A percentile compares a stretch with the other conserved stretches of the same genome.
These are phyloP conservation scores for Cladophialophora exuberans DNA, from an alignment of 2,329 filamentous ascomycete species.

Conservation along the genomic window DNA sequence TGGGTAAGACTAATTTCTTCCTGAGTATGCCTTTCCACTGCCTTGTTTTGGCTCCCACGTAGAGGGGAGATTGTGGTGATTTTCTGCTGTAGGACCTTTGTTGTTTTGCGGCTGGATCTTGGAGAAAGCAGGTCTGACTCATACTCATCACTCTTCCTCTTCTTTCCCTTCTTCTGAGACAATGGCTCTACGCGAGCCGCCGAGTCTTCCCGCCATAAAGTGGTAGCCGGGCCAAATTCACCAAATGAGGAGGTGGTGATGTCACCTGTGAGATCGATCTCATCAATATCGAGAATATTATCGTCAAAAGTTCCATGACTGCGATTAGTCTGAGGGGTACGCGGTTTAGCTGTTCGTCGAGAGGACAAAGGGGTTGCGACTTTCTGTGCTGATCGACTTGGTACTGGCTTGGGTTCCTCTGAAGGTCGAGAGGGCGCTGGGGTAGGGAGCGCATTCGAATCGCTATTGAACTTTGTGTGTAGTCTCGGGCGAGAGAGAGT, in stretches of 20 bases:
- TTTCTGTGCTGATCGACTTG: slow-evolving; percentile 12
- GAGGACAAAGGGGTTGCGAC: slow-evolving; percentile 31
- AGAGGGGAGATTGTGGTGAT: not conserved
- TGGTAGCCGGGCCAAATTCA: slow-evolving; percentile 45
- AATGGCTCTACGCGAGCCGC: slow-evolving; percentile 42
- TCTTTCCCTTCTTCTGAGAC: slow-evolving; percentile 46
- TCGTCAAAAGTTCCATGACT: slow-evolving; percentile 24
- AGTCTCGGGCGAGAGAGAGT: slow-evolving; percentile 46
- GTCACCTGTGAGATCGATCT: slow-evolving; percentile 43
- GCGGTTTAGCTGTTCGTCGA: slow-evolving; percentile 11
- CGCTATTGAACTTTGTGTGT: slow-evolving; percentile 30
- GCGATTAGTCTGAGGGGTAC: slow-evolving; percentile 16
- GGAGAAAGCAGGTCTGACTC: slow-evolving; percentile 23
- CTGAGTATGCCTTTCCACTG: not conserved
- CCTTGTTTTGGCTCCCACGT: slow-evolving; percentile 6
- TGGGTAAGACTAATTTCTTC: slow-evolving; percentile 3
- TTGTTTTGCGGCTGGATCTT: slow-evolving; percentile 11
- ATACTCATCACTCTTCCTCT: slow-evolving; percentile 55
- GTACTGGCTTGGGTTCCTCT: slow-evolving; percentile 12
- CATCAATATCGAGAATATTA: slow-evolving; percentile 43
- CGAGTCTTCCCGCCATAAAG: slow-evolving; percentile 49
- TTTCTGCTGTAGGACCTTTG: slow-evolving; percentile 9
- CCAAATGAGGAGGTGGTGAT: slow-evolving; percentile 44
- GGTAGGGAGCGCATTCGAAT: slow-evolving; percentile 25
- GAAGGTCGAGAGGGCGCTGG: slow-evolving; percentile 26